These are phyloP conservation scores for Aspergillus fijiensis DNA, from an alignment of 2,329 filamentous ascomycete genomes.

Conservation along the genomic window DNA sequence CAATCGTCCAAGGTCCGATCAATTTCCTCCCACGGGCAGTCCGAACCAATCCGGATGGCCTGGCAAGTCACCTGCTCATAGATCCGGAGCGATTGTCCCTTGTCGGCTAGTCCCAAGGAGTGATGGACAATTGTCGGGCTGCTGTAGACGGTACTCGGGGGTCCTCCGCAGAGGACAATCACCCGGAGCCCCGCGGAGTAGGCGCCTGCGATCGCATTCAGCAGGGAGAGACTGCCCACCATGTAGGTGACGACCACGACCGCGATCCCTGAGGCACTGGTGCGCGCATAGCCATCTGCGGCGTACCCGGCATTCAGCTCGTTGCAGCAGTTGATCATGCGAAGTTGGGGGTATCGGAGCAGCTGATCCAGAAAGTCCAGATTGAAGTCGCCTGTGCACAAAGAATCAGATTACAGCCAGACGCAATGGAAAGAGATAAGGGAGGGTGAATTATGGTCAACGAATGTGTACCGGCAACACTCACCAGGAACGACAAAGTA, in stretches of 20 bases:
- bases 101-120: background rate
- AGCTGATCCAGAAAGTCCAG: slow-evolving; percentile 10
- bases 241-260: slow-evolving; percentile 14
- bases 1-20: slow-evolving; percentile 5
- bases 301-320: slow-evolving; percentile 16
- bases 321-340: slow-evolving; percentile 13
- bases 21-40: background rate
- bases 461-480: background rate
- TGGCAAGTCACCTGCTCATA: slow-evolving; percentile 6
- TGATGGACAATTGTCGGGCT: slow-evolving; percentile 7
- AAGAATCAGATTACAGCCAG: too few species aligned
- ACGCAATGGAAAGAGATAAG: too few species aligned
- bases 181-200: slow-evolving; percentile 7
- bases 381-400: slow-evolving; percentile 12
- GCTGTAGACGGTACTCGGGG: background rate
- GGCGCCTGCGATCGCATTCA: slow-evolving; percentile 16
- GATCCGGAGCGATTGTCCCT: slow-evolving; percentile 5
- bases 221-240: slow-evolving; percentile 12
- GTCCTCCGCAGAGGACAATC: slow-evolving; percentile 7
- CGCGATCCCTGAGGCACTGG: slow-evolving; percentile 4
- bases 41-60: background rate
- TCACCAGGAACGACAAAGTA: slow-evolving; percentile 6
- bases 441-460: too few species aligned
- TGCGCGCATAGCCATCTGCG: slow-evolving; percentile 15
- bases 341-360: slow-evolving; percentile 5